Percentiles rank a stretch among this genome's conserved stretches.
phyloP scores from a whole-genome alignment of 78 protist genomes.

The Emiliania huxleyi region DNA sequence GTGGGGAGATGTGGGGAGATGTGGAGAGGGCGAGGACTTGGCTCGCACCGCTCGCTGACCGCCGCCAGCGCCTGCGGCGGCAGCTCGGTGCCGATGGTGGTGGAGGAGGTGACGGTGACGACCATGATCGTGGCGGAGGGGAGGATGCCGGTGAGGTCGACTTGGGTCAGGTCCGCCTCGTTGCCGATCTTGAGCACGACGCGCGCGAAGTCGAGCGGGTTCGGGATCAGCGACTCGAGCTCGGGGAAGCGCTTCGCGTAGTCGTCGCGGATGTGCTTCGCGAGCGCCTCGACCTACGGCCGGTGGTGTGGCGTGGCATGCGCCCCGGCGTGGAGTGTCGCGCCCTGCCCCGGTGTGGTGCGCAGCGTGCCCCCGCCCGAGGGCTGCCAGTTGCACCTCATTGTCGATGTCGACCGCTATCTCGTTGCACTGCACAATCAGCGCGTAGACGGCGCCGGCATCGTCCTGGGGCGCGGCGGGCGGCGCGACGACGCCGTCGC shows the following conservation, averaged over 20 bases:
- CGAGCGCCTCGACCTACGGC: not conserved
- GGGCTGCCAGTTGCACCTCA: too few relatives aligned
- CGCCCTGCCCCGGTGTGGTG: not conserved
- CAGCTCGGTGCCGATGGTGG: constrained; percentile 30
- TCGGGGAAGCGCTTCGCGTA: constrained; percentile 45
- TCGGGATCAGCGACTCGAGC: constrained; percentile 40
- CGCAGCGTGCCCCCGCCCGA: not conserved
- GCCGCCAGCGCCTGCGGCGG: not conserved
- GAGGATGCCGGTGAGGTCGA: constrained; percentile 32
- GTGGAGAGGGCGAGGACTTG: too few relatives aligned
- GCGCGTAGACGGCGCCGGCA: not conserved
- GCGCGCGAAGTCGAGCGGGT: constrained; percentile 45
- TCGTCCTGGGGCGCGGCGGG: not conserved
- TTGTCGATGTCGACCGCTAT: not conserved
- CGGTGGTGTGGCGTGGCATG: too few relatives aligned
- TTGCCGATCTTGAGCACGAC: constrained; percentile 36
- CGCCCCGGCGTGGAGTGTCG: too few relatives aligned
- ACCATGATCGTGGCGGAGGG: constrained; percentile 50
- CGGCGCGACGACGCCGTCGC: not conserved
- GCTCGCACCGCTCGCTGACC: not conserved
- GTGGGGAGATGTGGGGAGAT: too few relatives aligned
- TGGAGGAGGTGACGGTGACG: constrained; percentile 42
- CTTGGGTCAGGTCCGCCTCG: not conserved
- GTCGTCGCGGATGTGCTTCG: not conserved
- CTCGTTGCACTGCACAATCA: constrained; percentile 27